Evolutionary conservation across 148 eudicot genomes (phyloP), one percentile per base, ranked within the genome.

Genomic region (Rhododendron williamsianum): DNA sequence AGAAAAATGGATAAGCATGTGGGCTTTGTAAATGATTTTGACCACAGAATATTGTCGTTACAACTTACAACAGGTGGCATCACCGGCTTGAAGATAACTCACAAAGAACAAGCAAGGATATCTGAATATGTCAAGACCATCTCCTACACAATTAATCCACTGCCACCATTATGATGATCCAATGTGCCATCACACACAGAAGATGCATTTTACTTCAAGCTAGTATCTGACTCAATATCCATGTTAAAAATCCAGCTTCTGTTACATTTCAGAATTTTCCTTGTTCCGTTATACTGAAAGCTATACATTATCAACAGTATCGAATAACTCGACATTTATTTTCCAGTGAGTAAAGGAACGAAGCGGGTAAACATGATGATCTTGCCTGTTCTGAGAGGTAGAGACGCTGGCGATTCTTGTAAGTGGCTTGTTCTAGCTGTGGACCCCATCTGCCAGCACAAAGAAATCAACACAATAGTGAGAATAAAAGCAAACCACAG

Each of bases 311-410:
- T 51, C 9, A 2, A 33, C 0, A 10, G 25, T 80, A 51, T 3
- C 5, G 4, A 49, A 49, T 15, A 79, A 79, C 63, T 23, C 8
- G 9, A 51, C 21, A 78, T 13, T 36, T 23, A 46, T 78, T 46
- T 46, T 10, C 19, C 19, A 41, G 38, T 7, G 21, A 43, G 8
- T 33, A 80, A 23, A 0, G 12, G 10, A 69, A 76, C 25, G 35
- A 25, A 77, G 35, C 30, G 25, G 54, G 51, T 8, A 33, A 84
- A 87, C n/a, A 76, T 8, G n/a, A 33, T 79, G 16, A 82, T 35
- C 74, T 81, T 87, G 85, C 98, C 96, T 94, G 99, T 78, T 96
- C 98, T 43, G 99, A 96, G 36, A 96, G 94, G 90, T 96, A 96
- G 84, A 96, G 94, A 16, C 99, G 94, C 67, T 96, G 99, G 2